These are phyloP conservation scores for Sphaceloma murrayae DNA, from an alignment of 2,329 filamentous ascomycete species.

Conservation along the genomic window DNA sequence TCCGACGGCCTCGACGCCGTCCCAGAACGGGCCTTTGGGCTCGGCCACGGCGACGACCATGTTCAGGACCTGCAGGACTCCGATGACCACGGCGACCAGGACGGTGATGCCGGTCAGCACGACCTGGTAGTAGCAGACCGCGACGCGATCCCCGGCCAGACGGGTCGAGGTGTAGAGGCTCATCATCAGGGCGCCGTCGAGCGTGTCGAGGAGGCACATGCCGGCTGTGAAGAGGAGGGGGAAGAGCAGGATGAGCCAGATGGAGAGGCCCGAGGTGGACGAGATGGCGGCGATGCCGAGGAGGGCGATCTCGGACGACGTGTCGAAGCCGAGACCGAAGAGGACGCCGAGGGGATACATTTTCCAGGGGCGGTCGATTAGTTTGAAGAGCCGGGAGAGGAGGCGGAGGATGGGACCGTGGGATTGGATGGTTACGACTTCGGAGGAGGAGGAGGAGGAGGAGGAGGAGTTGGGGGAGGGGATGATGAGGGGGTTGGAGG, in stretches of 20 bases:
- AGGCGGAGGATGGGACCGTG: slow-evolving; percentile 64
- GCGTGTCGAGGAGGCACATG: slow-evolving; percentile 91
- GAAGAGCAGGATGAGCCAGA: slow-evolving; percentile 92
- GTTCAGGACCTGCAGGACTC: slow-evolving; percentile 71
- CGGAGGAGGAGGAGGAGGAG: slow-evolving; percentile 14
- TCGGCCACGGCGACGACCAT: slow-evolving; percentile 67
- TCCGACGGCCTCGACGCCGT: slow-evolving; percentile 65
- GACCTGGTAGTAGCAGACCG: slow-evolving; percentile 88
- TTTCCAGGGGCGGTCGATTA: slow-evolving; percentile 75
- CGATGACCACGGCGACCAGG: slow-evolving; percentile 74
- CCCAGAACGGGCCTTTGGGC: slow-evolving; percentile 75
- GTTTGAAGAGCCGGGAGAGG: slow-evolving; percentile 65
- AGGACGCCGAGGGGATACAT: slow-evolving; percentile 87
- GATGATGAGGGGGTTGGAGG: slow-evolving; percentile 19
- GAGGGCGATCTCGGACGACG: slow-evolving; percentile 85
- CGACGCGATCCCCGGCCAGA: slow-evolving; percentile 71
- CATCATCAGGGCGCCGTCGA: slow-evolving; percentile 92
- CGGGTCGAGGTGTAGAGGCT: slow-evolving; percentile 74
- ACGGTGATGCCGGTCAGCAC: slow-evolving; percentile 78
- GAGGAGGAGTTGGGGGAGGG: slow-evolving; percentile 19
- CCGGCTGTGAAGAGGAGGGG: slow-evolving; percentile 84
- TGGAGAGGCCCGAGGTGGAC: slow-evolving; percentile 71
- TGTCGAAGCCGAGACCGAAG: slow-evolving; percentile 87
- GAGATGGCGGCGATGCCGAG: slow-evolving; percentile 84
- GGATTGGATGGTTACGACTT: slow-evolving; percentile 60